These are phyloP conservation scores for Elsinoe ampelina DNA, from an alignment of 2,329 filamentous ascomycete genomes.

Conservation along the genomic window DNA sequence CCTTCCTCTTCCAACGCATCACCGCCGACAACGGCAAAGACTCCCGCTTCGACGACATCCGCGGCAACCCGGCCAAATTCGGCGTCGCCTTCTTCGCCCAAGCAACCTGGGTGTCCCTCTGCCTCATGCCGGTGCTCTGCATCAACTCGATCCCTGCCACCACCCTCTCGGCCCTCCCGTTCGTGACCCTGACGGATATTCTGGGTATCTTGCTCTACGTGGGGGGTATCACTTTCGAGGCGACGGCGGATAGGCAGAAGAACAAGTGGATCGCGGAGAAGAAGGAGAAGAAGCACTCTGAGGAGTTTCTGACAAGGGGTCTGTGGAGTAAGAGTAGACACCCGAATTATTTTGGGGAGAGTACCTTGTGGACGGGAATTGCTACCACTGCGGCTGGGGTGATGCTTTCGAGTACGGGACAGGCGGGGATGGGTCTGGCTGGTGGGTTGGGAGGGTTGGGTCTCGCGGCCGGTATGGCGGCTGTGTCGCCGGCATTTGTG, in stretches of 20 bases:
- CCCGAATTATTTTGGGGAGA: slow-evolving; percentile 67
- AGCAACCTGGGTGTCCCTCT: slow-evolving; percentile 60
- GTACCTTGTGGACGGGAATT: slow-evolving; percentile 59
- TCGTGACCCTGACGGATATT: slow-evolving; percentile 44
- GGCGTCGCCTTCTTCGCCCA: slow-evolving; percentile 49
- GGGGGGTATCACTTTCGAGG: slow-evolving; percentile 52
- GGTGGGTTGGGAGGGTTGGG: slow-evolving; percentile 33
- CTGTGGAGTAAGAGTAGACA: slow-evolving; percentile 54
- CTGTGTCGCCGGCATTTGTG: slow-evolving; percentile 55
- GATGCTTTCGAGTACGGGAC: slow-evolving; percentile 45
- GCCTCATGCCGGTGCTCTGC: slow-evolving; percentile 54
- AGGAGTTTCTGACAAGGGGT: slow-evolving; percentile 56
- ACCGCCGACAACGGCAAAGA: slow-evolving; percentile 49
- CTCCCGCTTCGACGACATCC: slow-evolving; percentile 48
- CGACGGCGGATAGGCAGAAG: slow-evolving; percentile 56
- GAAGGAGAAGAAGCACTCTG: slow-evolving; percentile 55
- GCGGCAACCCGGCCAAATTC: slow-evolving; percentile 44
- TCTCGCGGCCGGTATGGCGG: slow-evolving; percentile 44
- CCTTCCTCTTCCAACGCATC: slow-evolving; percentile 55
- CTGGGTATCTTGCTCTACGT: slow-evolving; percentile 50
- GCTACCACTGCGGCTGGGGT: slow-evolving; percentile 50
- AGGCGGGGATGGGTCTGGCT: slow-evolving; percentile 48
- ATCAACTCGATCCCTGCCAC: slow-evolving; percentile 52
- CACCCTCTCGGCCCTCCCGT: slow-evolving; percentile 42
- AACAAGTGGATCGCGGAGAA: slow-evolving; percentile 51